Evolutionary conservation across 2,329 filamentous ascomycete genomes (phyloP).

Genomic region (Aspergillus sp.): DNA sequence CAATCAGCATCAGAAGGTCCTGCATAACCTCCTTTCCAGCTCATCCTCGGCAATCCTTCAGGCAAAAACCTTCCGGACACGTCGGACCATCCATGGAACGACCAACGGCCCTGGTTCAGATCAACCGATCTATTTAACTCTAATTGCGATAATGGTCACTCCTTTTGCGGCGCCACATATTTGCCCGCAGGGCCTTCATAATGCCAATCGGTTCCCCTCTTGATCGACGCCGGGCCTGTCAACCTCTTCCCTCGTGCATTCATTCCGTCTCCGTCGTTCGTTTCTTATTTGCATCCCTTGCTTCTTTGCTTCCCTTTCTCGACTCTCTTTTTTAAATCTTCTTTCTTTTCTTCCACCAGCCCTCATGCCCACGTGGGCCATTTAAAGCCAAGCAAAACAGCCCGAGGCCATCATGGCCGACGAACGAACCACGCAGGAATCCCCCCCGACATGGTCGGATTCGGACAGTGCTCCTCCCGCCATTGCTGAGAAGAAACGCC

Average conservation of each 20-base stretch:
- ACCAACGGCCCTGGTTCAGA: not conserved
- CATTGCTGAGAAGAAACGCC: not conserved
- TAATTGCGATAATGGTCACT: not conserved
- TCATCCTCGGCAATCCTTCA: not conserved
- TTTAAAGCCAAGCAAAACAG: not conserved
- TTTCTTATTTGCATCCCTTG: not conserved
- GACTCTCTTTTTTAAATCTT: not conserved
- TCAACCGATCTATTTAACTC: not conserved
- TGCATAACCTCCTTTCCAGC: not conserved
- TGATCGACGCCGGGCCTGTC: not conserved
- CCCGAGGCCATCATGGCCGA: not conserved
- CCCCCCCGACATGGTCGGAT: not conserved
- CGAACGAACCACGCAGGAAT: not conserved
- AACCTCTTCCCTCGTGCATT: not conserved
- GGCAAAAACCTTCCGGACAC: not conserved
- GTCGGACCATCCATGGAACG: not conserved
- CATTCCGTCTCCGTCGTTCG: not conserved
- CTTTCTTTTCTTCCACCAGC: not conserved
- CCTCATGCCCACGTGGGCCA: not conserved
- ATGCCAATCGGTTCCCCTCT: not conserved
- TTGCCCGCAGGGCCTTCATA: not conserved
- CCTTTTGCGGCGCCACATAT: not conserved
- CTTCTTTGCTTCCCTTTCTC: not conserved
- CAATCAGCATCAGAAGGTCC: not conserved
- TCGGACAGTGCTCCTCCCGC: not conserved